Percentiles rank a stretch among this genome's conserved stretches.
Conservation (phyloP, 306 rosid genomes). For the Citrullus colocynthis region DNA sequence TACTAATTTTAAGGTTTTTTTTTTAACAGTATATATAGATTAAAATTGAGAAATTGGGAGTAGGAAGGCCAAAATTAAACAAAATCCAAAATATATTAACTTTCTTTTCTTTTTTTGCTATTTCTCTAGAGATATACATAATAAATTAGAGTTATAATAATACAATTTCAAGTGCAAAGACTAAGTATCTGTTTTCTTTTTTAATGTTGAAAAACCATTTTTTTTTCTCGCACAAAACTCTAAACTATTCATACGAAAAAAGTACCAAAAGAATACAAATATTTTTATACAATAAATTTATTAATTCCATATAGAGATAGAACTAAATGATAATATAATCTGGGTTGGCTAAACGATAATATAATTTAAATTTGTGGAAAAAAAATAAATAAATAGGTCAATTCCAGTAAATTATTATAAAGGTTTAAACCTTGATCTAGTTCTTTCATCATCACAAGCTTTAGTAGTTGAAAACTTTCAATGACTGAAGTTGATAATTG, state of each 20-base stretch:
- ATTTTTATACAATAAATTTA: not conserved
- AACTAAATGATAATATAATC: not conserved
- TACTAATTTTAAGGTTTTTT: too few relatives aligned
- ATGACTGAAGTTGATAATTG: not conserved
- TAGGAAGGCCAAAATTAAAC: too few relatives aligned
- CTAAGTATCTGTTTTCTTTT: too few relatives aligned
- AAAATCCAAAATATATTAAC: too few relatives aligned
- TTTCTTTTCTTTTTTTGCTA: too few relatives aligned
- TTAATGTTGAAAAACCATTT: too few relatives aligned
- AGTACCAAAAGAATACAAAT: not conserved
- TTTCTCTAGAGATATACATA: not conserved
- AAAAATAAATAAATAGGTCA: not conserved
- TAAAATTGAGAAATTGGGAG: too few relatives aligned
- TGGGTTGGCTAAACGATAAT: not conserved
- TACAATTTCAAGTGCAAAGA: too few relatives aligned
- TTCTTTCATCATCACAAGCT: not conserved
- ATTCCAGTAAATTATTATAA: not conserved
- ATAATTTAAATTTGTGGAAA: not conserved
- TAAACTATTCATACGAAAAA: not conserved
- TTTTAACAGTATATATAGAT: too few relatives aligned
- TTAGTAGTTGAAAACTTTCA: not conserved
- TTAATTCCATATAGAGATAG: not conserved
- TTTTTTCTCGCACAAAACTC: too few relatives aligned
- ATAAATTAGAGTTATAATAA: not conserved
- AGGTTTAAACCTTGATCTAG: not conserved